Percentiles rank a stretch among this genome's conserved stretches.
Conservation (phyloP, 352 stramenopile genomes). For the Saprolegnia parasitica region DNA sequence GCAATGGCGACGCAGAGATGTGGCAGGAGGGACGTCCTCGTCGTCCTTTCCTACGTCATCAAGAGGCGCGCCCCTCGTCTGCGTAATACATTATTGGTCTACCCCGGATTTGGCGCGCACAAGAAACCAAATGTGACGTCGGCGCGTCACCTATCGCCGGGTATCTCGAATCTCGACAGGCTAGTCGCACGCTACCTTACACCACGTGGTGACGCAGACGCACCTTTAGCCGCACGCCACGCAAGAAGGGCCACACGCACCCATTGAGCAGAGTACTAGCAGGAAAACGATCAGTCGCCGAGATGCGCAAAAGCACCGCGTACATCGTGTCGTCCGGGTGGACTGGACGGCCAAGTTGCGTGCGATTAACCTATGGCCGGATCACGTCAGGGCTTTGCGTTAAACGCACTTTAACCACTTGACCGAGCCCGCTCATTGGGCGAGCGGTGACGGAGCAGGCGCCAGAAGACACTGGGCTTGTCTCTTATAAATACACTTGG, state of each 20-base stretch:
- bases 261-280: too few species aligned
- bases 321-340: background rate
- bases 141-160: background rate
- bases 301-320: background rate
- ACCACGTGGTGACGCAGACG: background rate
- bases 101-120: background rate
- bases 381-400: background rate
- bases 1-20: slow-evolving; percentile 1
- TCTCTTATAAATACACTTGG: slow-evolving; percentile 5
- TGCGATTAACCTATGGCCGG: background rate
- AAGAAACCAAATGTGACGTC: slow-evolving; percentile 15
- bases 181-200: background rate
- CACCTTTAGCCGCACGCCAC: background rate
- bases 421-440: background rate
- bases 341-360: background rate
- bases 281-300: too few species aligned
- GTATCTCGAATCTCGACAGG: background rate
- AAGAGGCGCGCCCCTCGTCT: background rate
- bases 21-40: slow-evolving; percentile 6
- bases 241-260: too few species aligned
- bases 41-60: background rate
- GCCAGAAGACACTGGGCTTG: slow-evolving; percentile 13
- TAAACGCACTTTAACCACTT: background rate
- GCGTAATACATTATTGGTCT: background rate
- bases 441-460: background rate